Conservation (phyloP, 305 asterid genomes). For the Solanum chacoense region DNA sequence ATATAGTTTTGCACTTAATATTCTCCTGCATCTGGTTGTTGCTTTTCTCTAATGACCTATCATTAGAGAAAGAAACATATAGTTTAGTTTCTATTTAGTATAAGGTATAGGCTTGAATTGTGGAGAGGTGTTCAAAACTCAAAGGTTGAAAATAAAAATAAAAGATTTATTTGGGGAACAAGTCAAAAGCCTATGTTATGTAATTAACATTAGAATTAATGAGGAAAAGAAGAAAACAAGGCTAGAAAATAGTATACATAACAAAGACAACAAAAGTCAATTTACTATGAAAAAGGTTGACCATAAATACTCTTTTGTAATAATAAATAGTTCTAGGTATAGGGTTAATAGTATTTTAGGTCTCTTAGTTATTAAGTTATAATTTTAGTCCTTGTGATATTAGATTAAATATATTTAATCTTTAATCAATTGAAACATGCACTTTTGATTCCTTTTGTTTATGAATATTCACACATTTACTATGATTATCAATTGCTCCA, state of each 20-base stretch:
- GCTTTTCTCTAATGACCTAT: not conserved
- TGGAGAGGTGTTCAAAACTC: not conserved
- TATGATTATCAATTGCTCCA: not conserved
- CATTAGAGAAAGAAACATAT: not conserved
- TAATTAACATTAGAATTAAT: not conserved
- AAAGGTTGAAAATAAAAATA: not conserved
- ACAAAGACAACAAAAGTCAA: not conserved
- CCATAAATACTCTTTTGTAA: not conserved
- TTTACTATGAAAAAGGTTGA: not conserved
- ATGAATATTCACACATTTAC: not conserved
- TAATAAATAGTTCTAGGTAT: not conserved
- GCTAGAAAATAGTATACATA: not conserved
- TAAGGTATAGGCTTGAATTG: not conserved
- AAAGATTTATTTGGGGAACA: not conserved
- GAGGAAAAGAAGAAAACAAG: not conserved
- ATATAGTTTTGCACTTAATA: not conserved
- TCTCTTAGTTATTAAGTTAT: not conserved
- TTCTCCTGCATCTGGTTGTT: not conserved
- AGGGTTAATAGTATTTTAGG: not conserved
- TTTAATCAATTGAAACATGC: not conserved
- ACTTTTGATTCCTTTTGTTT: not conserved
- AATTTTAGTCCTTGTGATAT: not conserved
- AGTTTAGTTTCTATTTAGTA: not conserved
- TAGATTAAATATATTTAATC: not conserved
- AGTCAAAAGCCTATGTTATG: not conserved